Percentiles rank a stretch among this genome's conserved stretches.
These are phyloP conservation scores for Fusarium buharicum DNA, from an alignment of 2,329 filamentous ascomycete genomes.

Conservation along the genomic window DNA sequence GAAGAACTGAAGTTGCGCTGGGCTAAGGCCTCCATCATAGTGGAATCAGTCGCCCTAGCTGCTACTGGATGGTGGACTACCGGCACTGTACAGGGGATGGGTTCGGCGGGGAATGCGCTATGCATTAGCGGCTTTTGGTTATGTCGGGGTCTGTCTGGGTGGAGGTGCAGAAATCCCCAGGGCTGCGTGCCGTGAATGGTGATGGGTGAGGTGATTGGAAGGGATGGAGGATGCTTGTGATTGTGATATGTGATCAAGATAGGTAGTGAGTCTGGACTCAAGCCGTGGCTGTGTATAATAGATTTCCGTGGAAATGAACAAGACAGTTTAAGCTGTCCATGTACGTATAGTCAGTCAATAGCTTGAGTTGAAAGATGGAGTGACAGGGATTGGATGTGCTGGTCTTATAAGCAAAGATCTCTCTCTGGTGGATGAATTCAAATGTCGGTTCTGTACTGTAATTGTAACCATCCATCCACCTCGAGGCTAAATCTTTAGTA, in stretches of 20 bases:
- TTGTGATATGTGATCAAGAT: conserved; percentile 18
- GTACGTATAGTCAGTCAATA: not conserved
- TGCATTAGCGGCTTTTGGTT: conserved; percentile 41
- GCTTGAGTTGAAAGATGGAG: not conserved
- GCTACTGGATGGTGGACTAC: conserved; percentile 20
- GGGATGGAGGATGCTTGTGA: conserved; percentile 6
- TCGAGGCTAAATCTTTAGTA: conserved; percentile 12
- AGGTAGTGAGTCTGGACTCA: conserved; percentile 39
- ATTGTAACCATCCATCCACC: conserved; percentile 30
- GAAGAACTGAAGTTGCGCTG: conserved; percentile 43
- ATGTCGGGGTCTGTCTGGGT: conserved; percentile 19
- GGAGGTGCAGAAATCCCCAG: conserved; percentile 24
- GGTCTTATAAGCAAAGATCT: conserved; percentile 25
- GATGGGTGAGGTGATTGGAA: conserved; percentile 5
- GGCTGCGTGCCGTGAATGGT: not conserved
- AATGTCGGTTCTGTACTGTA: conserved; percentile 1
- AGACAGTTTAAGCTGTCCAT: not conserved
- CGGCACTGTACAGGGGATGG: conserved; percentile 38
- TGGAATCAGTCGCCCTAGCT: conserved; percentile 16
- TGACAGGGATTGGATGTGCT: conserved; percentile 3
- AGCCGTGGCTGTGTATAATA: conserved; percentile 25
- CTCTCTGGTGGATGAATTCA: not conserved
- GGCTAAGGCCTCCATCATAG: conserved; percentile 42
- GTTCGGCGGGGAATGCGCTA: conserved; percentile 35
- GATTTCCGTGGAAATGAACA: not conserved